A percentile compares a stretch with the other conserved stretches of the same genome.
Evolutionary conservation across 2,329 filamentous ascomycete genomes (phyloP).

Genomic region (Arthroderma uncinatum): DNA sequence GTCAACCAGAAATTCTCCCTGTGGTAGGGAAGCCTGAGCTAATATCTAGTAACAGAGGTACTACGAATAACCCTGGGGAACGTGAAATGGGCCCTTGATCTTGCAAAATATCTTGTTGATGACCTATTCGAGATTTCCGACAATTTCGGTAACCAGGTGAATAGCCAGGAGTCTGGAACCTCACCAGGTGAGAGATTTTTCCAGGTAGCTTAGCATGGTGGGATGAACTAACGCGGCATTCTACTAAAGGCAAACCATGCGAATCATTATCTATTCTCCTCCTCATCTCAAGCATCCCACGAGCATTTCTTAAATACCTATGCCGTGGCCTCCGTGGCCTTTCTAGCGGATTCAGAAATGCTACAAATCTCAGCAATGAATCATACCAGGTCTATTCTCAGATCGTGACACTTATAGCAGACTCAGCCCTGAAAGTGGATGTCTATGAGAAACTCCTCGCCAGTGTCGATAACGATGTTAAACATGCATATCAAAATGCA

Average conservation of each 20-base stretch:
- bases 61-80: slow-evolving; percentile 62
- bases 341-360: slow-evolving; percentile 34
- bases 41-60: slow-evolving; percentile 44
- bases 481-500: slow-evolving; percentile 43
- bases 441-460: slow-evolving; percentile 54
- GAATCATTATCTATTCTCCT: slow-evolving; percentile 38
- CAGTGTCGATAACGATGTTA: slow-evolving; percentile 57
- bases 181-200: neutral
- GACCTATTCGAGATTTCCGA: slow-evolving; percentile 40
- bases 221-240: neutral
- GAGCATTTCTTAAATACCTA: slow-evolving; percentile 58
- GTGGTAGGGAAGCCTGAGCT: neutral
- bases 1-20: slow-evolving; percentile 12
- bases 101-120: slow-evolving; percentile 46
- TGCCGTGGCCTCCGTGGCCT: slow-evolving; percentile 54
- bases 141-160: slow-evolving; percentile 28
- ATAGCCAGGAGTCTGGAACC: neutral
- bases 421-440: slow-evolving; percentile 46
- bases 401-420: slow-evolving; percentile 43
- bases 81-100: slow-evolving; percentile 65
- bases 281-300: slow-evolving; percentile 61
- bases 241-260: slow-evolving; percentile 3
- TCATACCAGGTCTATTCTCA: slow-evolving; percentile 38
- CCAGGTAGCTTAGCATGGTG: neutral
- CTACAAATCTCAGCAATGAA: slow-evolving; percentile 30